These are phyloP conservation scores for Lasiodiplodia theobromae DNA, from an alignment of 2,329 filamentous ascomycete species.

Conservation along the genomic window DNA sequence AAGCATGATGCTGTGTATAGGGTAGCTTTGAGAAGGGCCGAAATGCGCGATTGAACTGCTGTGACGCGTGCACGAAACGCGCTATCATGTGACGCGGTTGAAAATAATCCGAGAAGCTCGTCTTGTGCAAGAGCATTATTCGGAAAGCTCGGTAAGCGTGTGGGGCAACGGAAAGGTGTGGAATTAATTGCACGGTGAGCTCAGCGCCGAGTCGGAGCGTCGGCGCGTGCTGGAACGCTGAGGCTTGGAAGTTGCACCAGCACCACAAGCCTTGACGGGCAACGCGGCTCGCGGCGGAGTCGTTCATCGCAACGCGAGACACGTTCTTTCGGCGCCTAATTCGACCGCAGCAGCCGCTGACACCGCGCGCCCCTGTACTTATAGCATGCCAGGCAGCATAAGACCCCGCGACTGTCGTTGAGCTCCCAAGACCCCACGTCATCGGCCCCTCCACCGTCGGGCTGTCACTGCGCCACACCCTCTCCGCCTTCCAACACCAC, in stretches of 20 bases:
- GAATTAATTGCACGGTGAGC: neutral
- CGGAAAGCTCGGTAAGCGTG: neutral
- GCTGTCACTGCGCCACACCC: conserved; percentile 4
- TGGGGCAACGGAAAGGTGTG: neutral
- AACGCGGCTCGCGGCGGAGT: conserved; percentile 24
- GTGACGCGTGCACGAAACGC: neutral
- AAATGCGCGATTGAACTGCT: neutral
- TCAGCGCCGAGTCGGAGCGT: conserved; percentile 9
- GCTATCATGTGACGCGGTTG: neutral
- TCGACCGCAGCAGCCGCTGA: conserved; percentile 9
- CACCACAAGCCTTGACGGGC: neutral
- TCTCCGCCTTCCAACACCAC: conserved; percentile 1
- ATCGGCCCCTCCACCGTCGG: conserved; percentile 7
- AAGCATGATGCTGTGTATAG: neutral
- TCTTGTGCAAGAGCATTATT: neutral
- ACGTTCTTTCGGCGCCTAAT: neutral
- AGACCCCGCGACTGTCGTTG: neutral
- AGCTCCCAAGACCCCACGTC: conserved; percentile 10
- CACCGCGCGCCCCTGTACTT: neutral
- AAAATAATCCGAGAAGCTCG: neutral
- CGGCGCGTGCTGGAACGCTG: conserved; percentile 1
- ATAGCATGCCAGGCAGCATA: neutral
- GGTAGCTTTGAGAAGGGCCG: neutral
- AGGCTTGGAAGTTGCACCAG: conserved; percentile 17
- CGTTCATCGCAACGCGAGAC: neutral